Evolutionary conservation across 805 yeast species (phyloP).

Genomic region (Debaryomyces castellii): DNA sequence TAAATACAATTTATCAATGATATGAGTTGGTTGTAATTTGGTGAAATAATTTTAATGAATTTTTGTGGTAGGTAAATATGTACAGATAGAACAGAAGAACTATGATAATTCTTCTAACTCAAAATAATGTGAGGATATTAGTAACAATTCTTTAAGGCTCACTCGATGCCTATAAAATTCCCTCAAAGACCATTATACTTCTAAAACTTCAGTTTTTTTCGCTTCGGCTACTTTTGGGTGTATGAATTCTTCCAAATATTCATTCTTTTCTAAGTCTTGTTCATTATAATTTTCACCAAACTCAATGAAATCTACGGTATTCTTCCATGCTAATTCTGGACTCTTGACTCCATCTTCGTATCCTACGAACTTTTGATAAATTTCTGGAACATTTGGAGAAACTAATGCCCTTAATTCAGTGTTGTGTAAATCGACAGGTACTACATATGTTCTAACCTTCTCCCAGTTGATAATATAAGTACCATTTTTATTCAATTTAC

Average conservation of each 20-base stretch:
- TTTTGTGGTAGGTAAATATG: background rate
- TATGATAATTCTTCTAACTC: background rate
- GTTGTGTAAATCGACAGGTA: slow-evolving; percentile 51
- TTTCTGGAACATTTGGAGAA: slow-evolving; percentile 67
- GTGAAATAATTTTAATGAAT: background rate
- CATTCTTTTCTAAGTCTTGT: slow-evolving; percentile 33
- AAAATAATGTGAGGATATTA: background rate
- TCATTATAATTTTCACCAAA: slow-evolving; percentile 57
- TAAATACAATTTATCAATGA: background rate
- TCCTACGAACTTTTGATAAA: slow-evolving; percentile 68
- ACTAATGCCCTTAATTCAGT: slow-evolving; percentile 70
- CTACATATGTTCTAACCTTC: slow-evolving; percentile 88
- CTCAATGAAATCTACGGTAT: slow-evolving; percentile 73
- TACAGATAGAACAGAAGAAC: background rate
- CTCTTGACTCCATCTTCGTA: slow-evolving; percentile 71
- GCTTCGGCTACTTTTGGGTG: slow-evolving; percentile 23
- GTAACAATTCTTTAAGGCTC: background rate
- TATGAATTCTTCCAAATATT: slow-evolving; percentile 36
- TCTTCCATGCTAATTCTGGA: slow-evolving; percentile 68
- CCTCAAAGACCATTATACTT: slow-evolving; percentile 1
- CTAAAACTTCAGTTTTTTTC: slow-evolving; percentile 13
- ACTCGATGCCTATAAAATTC: background rate
- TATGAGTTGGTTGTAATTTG: background rate
- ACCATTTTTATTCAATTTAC: slow-evolving; percentile 72
- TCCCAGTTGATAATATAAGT: slow-evolving; percentile 76